These are phyloP conservation scores for Trichoderma harzianum DNA, from an alignment of 2,329 filamentous ascomycete genomes.

Conservation along the genomic window DNA sequence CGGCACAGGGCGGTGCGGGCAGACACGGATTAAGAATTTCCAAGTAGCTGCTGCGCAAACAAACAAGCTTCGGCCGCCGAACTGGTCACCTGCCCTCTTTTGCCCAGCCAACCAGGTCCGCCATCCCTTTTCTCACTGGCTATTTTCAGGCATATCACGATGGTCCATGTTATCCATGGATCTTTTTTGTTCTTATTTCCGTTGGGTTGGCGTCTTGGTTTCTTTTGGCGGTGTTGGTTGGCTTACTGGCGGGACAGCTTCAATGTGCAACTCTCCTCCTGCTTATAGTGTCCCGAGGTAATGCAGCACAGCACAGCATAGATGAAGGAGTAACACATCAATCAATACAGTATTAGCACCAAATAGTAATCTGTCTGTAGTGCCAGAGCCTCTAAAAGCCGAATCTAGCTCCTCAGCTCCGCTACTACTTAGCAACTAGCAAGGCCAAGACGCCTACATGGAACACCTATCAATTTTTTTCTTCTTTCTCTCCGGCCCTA, in stretches of 20 bases:
- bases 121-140: background rate
- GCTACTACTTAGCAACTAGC: background rate
- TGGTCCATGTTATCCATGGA: background rate
- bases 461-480: background rate
- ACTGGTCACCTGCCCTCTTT: background rate
- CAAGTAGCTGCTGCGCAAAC: background rate
- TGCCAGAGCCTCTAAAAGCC: background rate
- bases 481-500: background rate
- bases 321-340: background rate
- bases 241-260: background rate
- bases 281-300: background rate
- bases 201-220: background rate
- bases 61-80: background rate
- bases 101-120: background rate
- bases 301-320: background rate
- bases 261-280: background rate
- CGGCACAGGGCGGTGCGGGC: conserved; percentile 14
- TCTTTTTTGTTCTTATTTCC: background rate
- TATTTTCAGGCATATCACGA: background rate
- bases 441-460: background rate
- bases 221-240: background rate
- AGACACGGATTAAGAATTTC: background rate
- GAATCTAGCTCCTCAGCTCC: background rate
- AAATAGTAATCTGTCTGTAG: background rate
- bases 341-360: too few relatives aligned